Evolutionary conservation across 805 yeast species (phyloP).

Genomic region (Nakazawaea peltata): DNA sequence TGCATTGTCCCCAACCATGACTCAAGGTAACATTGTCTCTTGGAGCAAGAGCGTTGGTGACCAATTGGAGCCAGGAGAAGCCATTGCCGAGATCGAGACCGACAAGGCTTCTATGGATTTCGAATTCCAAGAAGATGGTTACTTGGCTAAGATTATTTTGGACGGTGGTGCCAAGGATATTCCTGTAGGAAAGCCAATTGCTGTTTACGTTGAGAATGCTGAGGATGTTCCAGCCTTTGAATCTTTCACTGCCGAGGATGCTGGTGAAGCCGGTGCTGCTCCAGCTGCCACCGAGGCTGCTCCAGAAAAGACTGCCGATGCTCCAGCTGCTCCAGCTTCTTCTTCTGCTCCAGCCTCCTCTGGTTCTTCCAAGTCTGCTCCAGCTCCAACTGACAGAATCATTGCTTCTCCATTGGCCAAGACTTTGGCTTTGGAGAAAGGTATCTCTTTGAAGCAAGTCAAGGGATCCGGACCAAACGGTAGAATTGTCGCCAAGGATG

Average conservation of each 20-base stretch:
- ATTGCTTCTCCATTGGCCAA: slow-evolving; percentile 95
- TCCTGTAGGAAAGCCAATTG: slow-evolving; percentile 93
- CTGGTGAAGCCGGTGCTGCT: slow-evolving; percentile 43
- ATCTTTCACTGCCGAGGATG: slow-evolving; percentile 77
- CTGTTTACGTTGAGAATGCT: slow-evolving; percentile 87
- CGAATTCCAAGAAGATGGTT: slow-evolving; percentile 97
- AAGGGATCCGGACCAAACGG: slow-evolving; percentile 95
- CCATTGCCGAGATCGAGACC: slow-evolving; percentile 94
- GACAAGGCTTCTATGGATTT: slow-evolving; percentile 98
- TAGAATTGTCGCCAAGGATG: slow-evolving; percentile 86
- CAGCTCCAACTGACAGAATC: slow-evolving; percentile 50
- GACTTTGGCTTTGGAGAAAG: slow-evolving; percentile 85
- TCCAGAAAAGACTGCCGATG: slow-evolving; percentile 16
- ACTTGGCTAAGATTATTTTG: slow-evolving; percentile 76
- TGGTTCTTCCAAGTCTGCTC: slow-evolving; percentile 29
- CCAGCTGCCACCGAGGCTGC: slow-evolving; percentile 24
- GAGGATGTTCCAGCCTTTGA: slow-evolving; percentile 84
- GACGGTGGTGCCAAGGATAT: slow-evolving; percentile 83
- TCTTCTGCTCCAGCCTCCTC: slow-evolving; percentile 22
- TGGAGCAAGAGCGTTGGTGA: slow-evolving; percentile 94
- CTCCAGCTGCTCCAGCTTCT: slow-evolving; percentile 24
- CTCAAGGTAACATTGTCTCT: slow-evolving; percentile 83
- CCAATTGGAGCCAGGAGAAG: slow-evolving; percentile 81
- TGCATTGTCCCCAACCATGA: slow-evolving; percentile 99
- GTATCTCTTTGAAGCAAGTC: slow-evolving; percentile 75